Percentiles rank a stretch among this genome's conserved stretches.
phyloP scores from a whole-genome alignment of 1,284 basidiomycete genomes.

The Tilletia walkeri region DNA sequence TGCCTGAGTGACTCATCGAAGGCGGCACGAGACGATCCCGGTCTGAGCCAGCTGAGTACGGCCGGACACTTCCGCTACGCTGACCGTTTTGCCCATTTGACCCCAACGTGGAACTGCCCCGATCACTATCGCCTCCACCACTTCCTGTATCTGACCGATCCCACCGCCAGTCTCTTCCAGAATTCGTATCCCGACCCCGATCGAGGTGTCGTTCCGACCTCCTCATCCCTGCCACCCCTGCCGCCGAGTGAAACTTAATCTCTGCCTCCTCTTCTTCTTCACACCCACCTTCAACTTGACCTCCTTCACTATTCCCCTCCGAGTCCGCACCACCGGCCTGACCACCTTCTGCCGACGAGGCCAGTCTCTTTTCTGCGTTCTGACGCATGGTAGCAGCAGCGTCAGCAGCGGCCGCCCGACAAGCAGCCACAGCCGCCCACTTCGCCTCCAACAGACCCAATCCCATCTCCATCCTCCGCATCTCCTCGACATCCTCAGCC shows the following conservation, averaged over 20 bases:
- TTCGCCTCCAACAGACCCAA: constrained; percentile 51
- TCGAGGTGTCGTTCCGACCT: background rate
- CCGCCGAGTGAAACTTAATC: constrained; percentile 15
- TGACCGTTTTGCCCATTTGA: too few species aligned
- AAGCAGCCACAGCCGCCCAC: constrained; percentile 46
- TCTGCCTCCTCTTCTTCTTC: constrained; percentile 1
- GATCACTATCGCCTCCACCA: background rate
- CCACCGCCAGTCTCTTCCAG: background rate
- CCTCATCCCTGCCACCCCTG: constrained; percentile 4
- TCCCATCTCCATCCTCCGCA: constrained; percentile 50
- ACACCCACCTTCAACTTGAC: background rate
- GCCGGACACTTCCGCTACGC: background rate
- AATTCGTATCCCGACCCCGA: background rate
- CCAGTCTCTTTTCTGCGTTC: background rate
- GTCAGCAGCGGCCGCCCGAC: constrained; percentile 24
- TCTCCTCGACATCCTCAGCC: constrained; percentile 49
- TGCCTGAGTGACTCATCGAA: background rate
- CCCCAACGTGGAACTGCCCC: background rate
- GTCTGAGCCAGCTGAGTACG: background rate
- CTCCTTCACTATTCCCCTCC: background rate
- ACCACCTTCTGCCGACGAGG: too few species aligned
- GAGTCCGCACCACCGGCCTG: too few species aligned
- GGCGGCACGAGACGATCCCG: background rate
- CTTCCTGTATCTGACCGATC: background rate
- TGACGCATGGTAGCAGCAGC: background rate